Evolutionary conservation across 805 yeast species (phyloP), one percentile per base, ranked within the genome.

Genomic region (Pichia nakasei): DNA sequence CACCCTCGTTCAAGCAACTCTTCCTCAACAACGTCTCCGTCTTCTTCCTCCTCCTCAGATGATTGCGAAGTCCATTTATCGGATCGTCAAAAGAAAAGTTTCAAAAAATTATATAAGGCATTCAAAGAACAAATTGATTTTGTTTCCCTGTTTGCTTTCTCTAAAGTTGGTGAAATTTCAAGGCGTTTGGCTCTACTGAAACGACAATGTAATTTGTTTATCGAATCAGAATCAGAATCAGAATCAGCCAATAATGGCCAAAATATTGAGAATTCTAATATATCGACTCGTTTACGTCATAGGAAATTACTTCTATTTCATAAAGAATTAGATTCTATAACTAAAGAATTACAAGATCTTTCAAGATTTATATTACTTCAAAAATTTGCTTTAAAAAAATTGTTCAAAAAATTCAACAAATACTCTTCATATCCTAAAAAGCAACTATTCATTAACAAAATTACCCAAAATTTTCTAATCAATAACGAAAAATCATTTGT

Each of bases 361-460:
- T 71, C 85, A n/a, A 69, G 86, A 48, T 85, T 82, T 56, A 75
- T 84, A 15, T 64, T 80, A 20, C 72, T 85, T 8, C 95, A 85
- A 56, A 79, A 80, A 54, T 78, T 86, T 3, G 94, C 79, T 6
- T 69, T 83, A 39, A 70, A 80, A 48, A 85, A 85, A 63, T 70
- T 85, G 40, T 67, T 85, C 54, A 85, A 86, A 64, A 85, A 86
- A 58, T 82, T 74, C 47, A 39, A 66, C 38, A 76, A 76, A 54
- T 68, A 76, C 54, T 67, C 69, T 42, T 52, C 53, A 6, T 63
- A 58, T 41, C 45, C 49, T 13, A 55, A 60, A 43, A 64, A 64
- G 41, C 55, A 57, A 37, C 64, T 60, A 37, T 52, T 64, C 11
- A 56, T 64, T 7, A 55, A 60, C 42, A 63, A 61, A 46, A 61